Evolutionary conservation across 345 rosid genomes (phyloP).

Genomic region (Camelina neglecta): DNA sequence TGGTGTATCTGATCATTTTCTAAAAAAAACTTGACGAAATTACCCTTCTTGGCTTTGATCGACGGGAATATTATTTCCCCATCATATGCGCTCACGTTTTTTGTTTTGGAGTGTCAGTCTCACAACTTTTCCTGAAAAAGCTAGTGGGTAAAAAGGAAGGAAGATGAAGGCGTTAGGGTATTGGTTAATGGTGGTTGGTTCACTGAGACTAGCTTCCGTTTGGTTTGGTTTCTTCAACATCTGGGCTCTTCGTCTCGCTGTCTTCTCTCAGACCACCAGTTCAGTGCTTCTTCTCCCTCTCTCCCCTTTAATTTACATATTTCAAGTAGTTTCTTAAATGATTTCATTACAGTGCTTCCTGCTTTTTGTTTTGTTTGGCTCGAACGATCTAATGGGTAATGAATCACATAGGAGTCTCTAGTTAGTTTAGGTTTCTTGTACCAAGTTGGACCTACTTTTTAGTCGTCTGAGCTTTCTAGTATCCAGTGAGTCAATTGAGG

Average conservation of each 20-base stretch:
- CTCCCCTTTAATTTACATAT: not conserved
- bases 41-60: not conserved
- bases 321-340: not conserved
- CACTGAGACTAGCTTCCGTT: conserved; percentile 85
- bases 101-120: not conserved
- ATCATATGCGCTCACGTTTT: not conserved
- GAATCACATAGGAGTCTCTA: conserved; percentile 14
- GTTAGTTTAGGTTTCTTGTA: conserved; percentile 7
- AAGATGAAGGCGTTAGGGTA: conserved; percentile 85
- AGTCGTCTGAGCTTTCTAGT: conserved; percentile 8
- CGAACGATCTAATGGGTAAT: not conserved
- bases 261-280: conserved; percentile 83
- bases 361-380: not conserved
- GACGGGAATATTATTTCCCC: not conserved
- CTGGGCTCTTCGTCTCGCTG: conserved; percentile 89
- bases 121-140: not conserved
- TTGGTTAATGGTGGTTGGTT: conserved; percentile 92
- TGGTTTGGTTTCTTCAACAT: conserved; percentile 97
- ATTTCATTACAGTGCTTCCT: not conserved
- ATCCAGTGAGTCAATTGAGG: not conserved
- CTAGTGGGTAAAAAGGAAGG: not conserved
- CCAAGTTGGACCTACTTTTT: conserved; percentile 1
- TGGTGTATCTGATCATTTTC: not conserved
- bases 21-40: not conserved
- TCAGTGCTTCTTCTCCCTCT: conserved; percentile 7